Evolutionary conservation across 2,329 filamentous ascomycete genomes (phyloP).

Genomic region (Fusarium coicis): DNA sequence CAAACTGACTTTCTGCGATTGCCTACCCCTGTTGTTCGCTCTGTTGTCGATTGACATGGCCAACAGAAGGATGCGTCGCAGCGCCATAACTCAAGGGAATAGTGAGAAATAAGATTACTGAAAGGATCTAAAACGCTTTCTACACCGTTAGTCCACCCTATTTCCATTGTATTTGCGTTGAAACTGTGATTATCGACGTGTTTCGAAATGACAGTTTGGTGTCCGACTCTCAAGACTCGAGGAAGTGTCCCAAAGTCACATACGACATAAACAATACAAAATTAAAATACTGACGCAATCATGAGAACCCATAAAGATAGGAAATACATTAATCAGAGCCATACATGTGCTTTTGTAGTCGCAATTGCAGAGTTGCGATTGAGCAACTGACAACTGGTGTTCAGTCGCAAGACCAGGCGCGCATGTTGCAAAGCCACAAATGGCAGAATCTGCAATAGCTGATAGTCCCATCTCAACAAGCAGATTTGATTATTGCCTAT

Average conservation of each 20-base stretch:
- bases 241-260: neutral
- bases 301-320: accelerated
- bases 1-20: neutral
- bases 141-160: accelerated
- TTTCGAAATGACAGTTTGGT: accelerated
- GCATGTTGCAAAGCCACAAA: neutral
- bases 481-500: accelerated
- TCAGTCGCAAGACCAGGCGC: neutral
- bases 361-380: neutral
- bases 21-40: neutral
- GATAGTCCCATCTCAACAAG: accelerated
- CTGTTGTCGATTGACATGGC: accelerated
- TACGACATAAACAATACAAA: accelerated
- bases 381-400: too few relatives aligned
- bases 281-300: accelerated
- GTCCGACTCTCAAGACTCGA: too few relatives aligned
- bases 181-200: neutral
- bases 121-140: accelerated
- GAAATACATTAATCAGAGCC: neutral
- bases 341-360: neutral
- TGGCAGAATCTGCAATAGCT: neutral
- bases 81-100: neutral
- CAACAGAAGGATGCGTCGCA: neutral
- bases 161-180: neutral
- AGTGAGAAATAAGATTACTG: accelerated